Evolutionary conservation across 2,329 filamentous ascomycete genomes (phyloP), one percentile per base, ranked within the genome.

Genomic region (Chaetomiaceae sp.): DNA sequence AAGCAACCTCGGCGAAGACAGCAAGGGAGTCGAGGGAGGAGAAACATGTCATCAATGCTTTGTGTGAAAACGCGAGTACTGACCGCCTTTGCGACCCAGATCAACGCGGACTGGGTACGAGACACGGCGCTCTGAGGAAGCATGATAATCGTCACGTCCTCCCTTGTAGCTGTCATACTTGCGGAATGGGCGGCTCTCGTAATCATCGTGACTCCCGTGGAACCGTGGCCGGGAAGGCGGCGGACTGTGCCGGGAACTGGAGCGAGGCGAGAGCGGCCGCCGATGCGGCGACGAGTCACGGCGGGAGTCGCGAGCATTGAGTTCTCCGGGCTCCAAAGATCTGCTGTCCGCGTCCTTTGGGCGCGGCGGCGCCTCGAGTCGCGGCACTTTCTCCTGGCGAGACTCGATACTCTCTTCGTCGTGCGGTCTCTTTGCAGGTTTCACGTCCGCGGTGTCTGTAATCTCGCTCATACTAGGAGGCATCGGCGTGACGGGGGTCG

Each of bases 71-170:
- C 3, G 17, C 20, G 14, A 23, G 48, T 19, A 61, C 60, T 60
- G 11, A 63, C 61, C 61, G 29, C 62, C 62, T 25, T 57, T 56
- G 23, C 37, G 33, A 17, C 62, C 61, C 15, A 61, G 19, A 22
- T 62, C 54, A 1, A 62, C 36, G 7, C 14, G 51, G 12, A 36
- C 40, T 7, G 54, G 55, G 20, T 54, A 45, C 17, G 25, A 17
- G 2, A 25, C n/a, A 5, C 47, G 44, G 19, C 53, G 47, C 20
- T 19, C 44, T 11, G 37, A 42, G 5, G 36, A 31, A 20, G 6
- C 15, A 23, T 37, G 14, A 5, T 11, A 36, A 6, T 19, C 22
- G 22, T 38, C n/a, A 3, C 47, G 52, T 12, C 43, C 39, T 15
- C n/a, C n/a, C n/a, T 46, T 48, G 37, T 55, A 47, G 3, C 51